Base-by-base conservation (phyloP, 176 grass and related monocot genomes). In the Melocanna baccifera region DNA sequence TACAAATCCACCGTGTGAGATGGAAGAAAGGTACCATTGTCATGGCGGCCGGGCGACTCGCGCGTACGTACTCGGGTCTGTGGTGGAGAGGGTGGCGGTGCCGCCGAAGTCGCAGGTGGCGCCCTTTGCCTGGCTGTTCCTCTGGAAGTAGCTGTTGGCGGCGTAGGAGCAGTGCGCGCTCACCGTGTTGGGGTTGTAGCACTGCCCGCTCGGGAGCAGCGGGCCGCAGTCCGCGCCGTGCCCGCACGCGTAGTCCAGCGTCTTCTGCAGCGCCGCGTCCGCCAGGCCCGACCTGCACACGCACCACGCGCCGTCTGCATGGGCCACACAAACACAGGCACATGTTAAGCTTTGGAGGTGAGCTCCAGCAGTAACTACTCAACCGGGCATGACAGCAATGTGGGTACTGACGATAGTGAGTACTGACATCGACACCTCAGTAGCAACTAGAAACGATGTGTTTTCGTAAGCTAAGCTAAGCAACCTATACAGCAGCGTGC, bases 31-130 rank as follows among this genome's bases (percentile, higher is more conserved):
- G 12, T 1, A 3, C 11, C 73, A 3, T 1, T 1, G 32, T 37
- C 20, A 72, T 48, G 13, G 8, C 26, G 70, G 12, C 28, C 4
- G 70, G 12, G 46, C 4, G 41, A 30, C 14, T 7, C 23, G 36
- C 1, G 36, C 10, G 47, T 18, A n/a, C 73, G 29, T 80, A 96
- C 94, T 93, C 39, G 91, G 94, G 68, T 93, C 87, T 1, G 81
- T 76, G 61, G 37, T 67, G 69, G 89, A 82, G 84, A 87, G 62
- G 71, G 75, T 96, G 79, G 93, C 97, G 0, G 93, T 96, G 69
- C 69, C 78, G 4, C 93, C 93, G 61, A 99, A 99, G 81, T 99
- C 97, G 30, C 97, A 99, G 43, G 93, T 94, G 76, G 86, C 97
- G 77, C 97, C 97, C 15, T 69, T 89, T 83, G 84, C 64, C 55